phyloP scores from a whole-genome alignment of 768 basidiomycete genomes.

The Boletus fagicola region DNA sequence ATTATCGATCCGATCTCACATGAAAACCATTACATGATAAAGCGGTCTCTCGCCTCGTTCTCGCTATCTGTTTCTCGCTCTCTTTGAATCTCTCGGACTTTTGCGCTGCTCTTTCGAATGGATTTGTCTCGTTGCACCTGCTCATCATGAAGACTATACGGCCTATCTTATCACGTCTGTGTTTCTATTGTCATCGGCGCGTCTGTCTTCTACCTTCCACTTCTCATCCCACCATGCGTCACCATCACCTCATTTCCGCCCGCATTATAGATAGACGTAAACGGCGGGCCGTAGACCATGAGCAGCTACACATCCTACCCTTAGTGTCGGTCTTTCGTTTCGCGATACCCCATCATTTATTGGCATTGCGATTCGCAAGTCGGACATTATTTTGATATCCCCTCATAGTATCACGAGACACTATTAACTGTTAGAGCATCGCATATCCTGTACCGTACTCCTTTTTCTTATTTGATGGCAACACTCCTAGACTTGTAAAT shows the following conservation, averaged over 20 bases:
- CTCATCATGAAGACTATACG: slow-evolving; percentile 45
- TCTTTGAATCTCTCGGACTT: slow-evolving; percentile 39
- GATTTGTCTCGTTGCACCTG: slow-evolving; percentile 56
- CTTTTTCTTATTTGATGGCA: slow-evolving; percentile 29
- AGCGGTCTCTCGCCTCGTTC: slow-evolving; percentile 15
- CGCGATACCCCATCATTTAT: slow-evolving; percentile 49
- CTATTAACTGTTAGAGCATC: slow-evolving; percentile 63
- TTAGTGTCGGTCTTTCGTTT: slow-evolving; percentile 47
- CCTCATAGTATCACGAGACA: slow-evolving; percentile 55
- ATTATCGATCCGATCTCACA: slow-evolving; percentile 18
- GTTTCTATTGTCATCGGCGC: slow-evolving; percentile 36
- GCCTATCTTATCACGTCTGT: slow-evolving; percentile 43
- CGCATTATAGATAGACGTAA: slow-evolving; percentile 43
- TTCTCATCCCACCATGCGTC: slow-evolving; percentile 20
- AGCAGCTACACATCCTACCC: slow-evolving; percentile 42
- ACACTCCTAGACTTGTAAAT: slow-evolving; percentile 15
- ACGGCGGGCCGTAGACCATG: slow-evolving; percentile 44
- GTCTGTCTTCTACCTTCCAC: slow-evolving; percentile 20
- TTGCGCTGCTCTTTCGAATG: slow-evolving; percentile 65
- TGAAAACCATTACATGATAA: slow-evolving; percentile 27
- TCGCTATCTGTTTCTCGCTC: slow-evolving; percentile 30
- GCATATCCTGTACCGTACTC: slow-evolving; percentile 49
- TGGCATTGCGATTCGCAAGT: slow-evolving; percentile 47
- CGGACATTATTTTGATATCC: slow-evolving; percentile 44
- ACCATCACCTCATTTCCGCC: slow-evolving; percentile 29